Evolutionary conservation across 768 basidiomycete species (phyloP).

Genomic region (Tricholoma sp.): DNA sequence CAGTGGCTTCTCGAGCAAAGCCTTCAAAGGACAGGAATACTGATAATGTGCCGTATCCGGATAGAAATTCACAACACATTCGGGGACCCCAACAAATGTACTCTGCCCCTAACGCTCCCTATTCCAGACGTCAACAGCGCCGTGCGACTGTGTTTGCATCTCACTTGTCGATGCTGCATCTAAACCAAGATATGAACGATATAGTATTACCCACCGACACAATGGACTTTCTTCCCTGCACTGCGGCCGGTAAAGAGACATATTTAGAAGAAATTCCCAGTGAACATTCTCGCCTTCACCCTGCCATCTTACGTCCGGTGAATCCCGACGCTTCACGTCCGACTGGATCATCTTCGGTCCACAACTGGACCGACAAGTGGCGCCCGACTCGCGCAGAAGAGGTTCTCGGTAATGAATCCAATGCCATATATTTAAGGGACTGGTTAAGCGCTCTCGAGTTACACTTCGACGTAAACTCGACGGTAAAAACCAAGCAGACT

Average conservation of each 20-base stretch:
- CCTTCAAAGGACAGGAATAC: neutral
- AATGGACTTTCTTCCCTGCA: neutral
- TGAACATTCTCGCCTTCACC: conserved; percentile 36
- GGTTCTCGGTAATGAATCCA: conserved; percentile 72
- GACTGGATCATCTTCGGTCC: conserved; percentile 16
- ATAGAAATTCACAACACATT: conserved; percentile 50
- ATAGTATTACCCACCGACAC: neutral
- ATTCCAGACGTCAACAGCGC: conserved; percentile 2
- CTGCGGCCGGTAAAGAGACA: conserved; percentile 6
- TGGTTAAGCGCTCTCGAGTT: conserved; percentile 75
- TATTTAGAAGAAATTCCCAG: conserved; percentile 23
- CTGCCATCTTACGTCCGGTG: conserved; percentile 43
- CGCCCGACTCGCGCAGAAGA: conserved; percentile 68
- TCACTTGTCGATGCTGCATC: neutral
- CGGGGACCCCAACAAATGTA: conserved; percentile 50
- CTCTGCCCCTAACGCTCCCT: conserved; percentile 9
- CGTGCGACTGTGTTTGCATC: neutral
- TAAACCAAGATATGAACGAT: neutral
- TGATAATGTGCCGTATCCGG: conserved; percentile 42
- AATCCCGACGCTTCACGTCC: neutral
- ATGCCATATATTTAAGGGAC: conserved; percentile 65
- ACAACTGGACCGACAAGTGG: conserved; percentile 73
- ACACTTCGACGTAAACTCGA: conserved; percentile 31
- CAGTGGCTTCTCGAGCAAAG: conserved; percentile 5
- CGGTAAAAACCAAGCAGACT: conserved; percentile 2